phyloP scores from a whole-genome alignment of 192 early-diverging fungal genomes.

The Coemansia sp. region DNA sequence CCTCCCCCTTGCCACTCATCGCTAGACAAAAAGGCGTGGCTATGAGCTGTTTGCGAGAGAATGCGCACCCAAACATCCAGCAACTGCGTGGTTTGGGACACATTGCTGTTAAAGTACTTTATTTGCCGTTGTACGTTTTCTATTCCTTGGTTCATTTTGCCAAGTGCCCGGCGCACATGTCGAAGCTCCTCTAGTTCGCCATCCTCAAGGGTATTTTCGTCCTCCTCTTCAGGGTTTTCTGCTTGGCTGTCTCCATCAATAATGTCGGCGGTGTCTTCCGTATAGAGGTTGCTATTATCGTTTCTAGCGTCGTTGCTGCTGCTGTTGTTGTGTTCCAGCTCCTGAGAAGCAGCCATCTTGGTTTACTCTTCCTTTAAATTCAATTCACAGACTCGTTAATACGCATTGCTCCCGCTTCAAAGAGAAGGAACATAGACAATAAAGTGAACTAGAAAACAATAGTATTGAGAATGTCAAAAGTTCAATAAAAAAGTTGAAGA shows the following conservation, averaged over 20 bases:
- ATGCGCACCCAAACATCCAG: conserved; percentile 60
- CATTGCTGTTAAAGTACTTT: conserved; percentile 59
- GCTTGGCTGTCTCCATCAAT: not conserved
- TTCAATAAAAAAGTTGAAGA: conserved; percentile 12
- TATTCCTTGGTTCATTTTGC: conserved; percentile 53
- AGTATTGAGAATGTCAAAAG: not conserved
- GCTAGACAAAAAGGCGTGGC: conserved; percentile 54
- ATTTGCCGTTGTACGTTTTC: conserved; percentile 51
- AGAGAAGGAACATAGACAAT: too few relatives aligned
- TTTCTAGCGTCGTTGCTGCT: conserved; percentile 1
- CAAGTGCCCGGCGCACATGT: conserved; percentile 40
- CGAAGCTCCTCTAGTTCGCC: conserved; percentile 48
- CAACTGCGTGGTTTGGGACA: conserved; percentile 59
- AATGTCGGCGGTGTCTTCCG: not conserved
- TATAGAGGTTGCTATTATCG: conserved; percentile 1
- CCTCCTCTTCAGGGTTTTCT: not conserved
- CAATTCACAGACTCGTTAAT: not conserved
- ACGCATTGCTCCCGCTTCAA: not conserved
- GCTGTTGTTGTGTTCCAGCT: not conserved
- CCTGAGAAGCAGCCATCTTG: not conserved
- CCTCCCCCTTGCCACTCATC: conserved; percentile 55
- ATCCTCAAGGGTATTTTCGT: conserved; percentile 2
- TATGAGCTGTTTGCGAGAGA: conserved; percentile 60
- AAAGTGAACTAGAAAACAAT: not conserved
- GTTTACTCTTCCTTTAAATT: not conserved